phyloP scores from a whole-genome alignment of 129 eudicot species.

The Flaveria sonorensis region DNA sequence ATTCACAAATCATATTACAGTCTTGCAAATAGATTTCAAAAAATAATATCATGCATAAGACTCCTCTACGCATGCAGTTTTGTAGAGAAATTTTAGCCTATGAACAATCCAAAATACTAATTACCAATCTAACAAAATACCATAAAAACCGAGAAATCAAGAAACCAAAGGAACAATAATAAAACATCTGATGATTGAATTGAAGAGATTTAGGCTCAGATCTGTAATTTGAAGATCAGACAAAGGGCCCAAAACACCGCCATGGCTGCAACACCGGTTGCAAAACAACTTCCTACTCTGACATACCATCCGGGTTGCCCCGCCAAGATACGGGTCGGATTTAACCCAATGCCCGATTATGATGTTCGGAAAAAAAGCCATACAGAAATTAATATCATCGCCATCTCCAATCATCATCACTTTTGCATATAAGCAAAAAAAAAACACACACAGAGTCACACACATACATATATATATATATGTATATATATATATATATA shows the following conservation, averaged over 20 bases:
- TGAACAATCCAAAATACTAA: too few relatives aligned
- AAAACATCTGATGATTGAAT: conserved; percentile 14
- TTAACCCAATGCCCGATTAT: conserved; percentile 17
- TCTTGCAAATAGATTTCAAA: too few relatives aligned
- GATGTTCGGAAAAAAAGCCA: conserved; percentile 22
- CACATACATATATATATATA: neutral
- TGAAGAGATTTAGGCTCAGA: conserved; percentile 32
- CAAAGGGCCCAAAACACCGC: conserved; percentile 34
- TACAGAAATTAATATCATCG: conserved; percentile 19
- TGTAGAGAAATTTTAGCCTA: too few relatives aligned
- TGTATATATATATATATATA: neutral
- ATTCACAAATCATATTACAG: too few relatives aligned
- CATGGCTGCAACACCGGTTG: conserved; percentile 51
- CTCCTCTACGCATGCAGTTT: too few relatives aligned
- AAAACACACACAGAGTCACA: neutral
- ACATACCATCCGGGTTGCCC: conserved; percentile 47
- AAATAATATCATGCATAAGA: too few relatives aligned
- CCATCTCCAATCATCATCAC: neutral
- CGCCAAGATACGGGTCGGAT: conserved; percentile 39
- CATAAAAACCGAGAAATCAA: neutral
- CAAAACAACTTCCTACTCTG: neutral
- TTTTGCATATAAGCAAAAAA: neutral
- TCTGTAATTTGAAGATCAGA: conserved; percentile 27
- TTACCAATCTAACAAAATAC: neutral
- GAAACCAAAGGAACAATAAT: neutral